Base-by-base conservation (phyloP, 805 yeast species). In the Candida ulmi region DNA sequence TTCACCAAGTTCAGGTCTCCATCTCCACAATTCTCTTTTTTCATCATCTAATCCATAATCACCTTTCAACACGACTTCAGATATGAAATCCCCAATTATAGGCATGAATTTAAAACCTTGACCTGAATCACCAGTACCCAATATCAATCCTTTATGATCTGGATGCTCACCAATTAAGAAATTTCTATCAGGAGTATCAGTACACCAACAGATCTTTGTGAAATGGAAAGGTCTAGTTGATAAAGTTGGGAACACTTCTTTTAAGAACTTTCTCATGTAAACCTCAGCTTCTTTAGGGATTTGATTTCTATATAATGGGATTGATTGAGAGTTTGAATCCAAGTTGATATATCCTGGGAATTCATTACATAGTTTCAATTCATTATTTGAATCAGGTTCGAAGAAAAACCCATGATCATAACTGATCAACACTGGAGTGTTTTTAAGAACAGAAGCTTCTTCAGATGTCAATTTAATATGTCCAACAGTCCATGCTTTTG, bases 401-500 rank as follows among this genome's bases (percentile, higher is more conserved):
- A 68, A 66, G 35, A 66, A 56, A 51, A 66, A 68, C 0, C 73
- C 72, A 38, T 57, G 57, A 28, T 66, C 70, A 17, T 51, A 42
- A 36, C 62, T 64, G 19, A 65, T 43, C 15, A 66, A 50, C 11
- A 68, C 69, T 1, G 72, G 73, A 9, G 53, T 43, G 13, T 51
- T 50, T 43, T 55, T 65, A 19, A 63, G 42, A 12, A 39, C 30
- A 8, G 36, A 32, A 18, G 64, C 61, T 44, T 68, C 69, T 17
- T 55, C 60, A 1, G 54, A 58, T 5, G 61, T 47, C 7, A 68
- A 42, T 45, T 58, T 54, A 25, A 67, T 60, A 42, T 68, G 73
- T 12, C 63, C 71, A 24, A 68, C 63, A 11, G 71, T 60, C 65
- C 66, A 67, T 33, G 67, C 61, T 40, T 63, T 66, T 23, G 70